Evolutionary conservation across 352 stramenopile genomes (phyloP).

Genomic region (Phytopythium montanum): DNA sequence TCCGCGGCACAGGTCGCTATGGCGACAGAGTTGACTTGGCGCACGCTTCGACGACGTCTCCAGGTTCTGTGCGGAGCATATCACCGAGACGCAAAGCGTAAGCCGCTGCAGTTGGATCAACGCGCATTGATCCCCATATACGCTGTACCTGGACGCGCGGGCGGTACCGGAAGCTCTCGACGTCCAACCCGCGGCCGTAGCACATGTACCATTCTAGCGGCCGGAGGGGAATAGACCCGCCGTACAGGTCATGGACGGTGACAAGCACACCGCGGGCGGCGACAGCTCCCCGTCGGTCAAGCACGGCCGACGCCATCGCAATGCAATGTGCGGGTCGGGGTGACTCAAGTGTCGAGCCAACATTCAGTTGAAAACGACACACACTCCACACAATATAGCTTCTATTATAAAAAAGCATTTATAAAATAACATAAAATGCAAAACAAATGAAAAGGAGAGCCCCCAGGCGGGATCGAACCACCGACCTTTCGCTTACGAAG

Average conservation of each 20-base stretch:
- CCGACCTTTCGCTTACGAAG: conserved; percentile 7
- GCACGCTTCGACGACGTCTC: conserved; percentile 37
- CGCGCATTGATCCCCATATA: background rate
- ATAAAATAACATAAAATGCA: too few relatives aligned
- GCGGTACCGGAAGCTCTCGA: conserved; percentile 48
- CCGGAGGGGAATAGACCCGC: conserved; percentile 29
- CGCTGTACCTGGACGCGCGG: conserved; percentile 35
- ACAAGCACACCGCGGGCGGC: conserved; percentile 53
- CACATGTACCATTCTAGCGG: conserved; percentile 50
- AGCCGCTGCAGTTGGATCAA: background rate
- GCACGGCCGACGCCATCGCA: conserved; percentile 38
- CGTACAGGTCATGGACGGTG: conserved; percentile 67
- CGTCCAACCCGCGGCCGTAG: conserved; percentile 25
- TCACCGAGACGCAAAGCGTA: background rate
- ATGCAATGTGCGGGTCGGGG: background rate
- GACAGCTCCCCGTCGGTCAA: conserved; percentile 36
- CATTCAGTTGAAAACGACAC: too few relatives aligned
- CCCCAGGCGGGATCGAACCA: conserved; percentile 6
- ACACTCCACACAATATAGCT: too few relatives aligned
- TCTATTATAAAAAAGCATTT: too few relatives aligned
- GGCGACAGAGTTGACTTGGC: background rate
- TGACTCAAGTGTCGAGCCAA: background rate
- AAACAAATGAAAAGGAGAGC: background rate
- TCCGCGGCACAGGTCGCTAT: background rate
- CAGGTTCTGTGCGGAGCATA: conserved; percentile 20